Base-by-base conservation (phyloP, 306 rosid genomes). In the Sophora flavescens region DNA sequence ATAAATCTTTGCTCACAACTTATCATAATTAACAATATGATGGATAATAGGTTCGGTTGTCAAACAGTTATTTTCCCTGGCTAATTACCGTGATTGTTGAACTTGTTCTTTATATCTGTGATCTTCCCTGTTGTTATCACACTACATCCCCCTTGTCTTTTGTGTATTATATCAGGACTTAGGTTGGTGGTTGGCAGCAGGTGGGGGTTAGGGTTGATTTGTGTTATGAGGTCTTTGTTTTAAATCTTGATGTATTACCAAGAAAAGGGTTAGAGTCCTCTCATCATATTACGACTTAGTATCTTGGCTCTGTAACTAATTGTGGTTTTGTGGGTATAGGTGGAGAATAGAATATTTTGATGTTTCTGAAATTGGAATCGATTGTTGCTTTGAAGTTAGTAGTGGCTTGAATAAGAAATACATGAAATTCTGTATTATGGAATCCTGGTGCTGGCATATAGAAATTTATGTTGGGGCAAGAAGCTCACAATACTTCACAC, bases 321-420 rank as follows among this genome's bases (percentile, higher is more conserved):
- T 70, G 66, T 16, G 41, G 75, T 35, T 35, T 56, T 64, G 51
- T n/a, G n/a, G n/a, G n/a, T n/a, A n/a, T n/a, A n/a, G n/a, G n/a
- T n/a, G n/a, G 45, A 45, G 57, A 65, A 64, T 32, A 17, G 18
- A 60, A 13, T 47, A 15, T 38, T 66, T 17, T 15, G 45, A 58
- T 74, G 36, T 65, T 73, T 73, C 42, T 11, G 45, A 42, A 65
- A 6, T 53, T 76, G 14, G 54, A 65, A 41, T 54, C 3, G 58
- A 35, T 17, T 42, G 33, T 65, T 65, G n/a, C 41, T 47, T 58
- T 65, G 58, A 66, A 9, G 65, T 64, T 64, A 48, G 63, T 62
- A 39, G 12, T 79, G 67, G 47, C 51, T 79, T 64, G 74, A 44
- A 44, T 18, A 44, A 63, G 32, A 63, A 65, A 47, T 51, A 38